These are phyloP conservation scores for Tuber magnatum DNA, from an alignment of 495 filamentous ascomycete genomes.

Conservation along the genomic window DNA sequence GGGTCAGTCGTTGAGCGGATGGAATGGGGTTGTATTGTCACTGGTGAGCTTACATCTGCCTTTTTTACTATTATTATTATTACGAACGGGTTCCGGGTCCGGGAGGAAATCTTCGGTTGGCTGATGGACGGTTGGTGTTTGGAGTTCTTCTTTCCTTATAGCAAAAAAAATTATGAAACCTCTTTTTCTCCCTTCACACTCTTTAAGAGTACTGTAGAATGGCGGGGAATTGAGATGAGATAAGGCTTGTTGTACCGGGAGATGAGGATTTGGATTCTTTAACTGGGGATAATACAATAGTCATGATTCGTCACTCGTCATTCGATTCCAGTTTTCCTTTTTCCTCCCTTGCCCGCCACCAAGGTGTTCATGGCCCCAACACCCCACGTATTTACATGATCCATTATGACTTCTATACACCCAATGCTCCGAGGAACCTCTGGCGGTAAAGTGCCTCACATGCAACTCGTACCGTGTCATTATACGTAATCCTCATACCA, in stretches of 20 bases:
- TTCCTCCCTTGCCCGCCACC: background rate
- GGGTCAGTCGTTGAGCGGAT: slow-evolving; percentile 20
- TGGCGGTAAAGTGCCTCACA: background rate
- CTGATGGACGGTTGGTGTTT: slow-evolving; percentile 3
- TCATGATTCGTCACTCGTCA: background rate
- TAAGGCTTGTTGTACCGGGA: background rate
- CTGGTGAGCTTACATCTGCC: slow-evolving; percentile 16
- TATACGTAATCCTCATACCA: background rate
- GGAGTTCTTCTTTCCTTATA: background rate
- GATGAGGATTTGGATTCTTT: background rate
- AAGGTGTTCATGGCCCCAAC: background rate
- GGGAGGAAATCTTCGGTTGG: background rate
- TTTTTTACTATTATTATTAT: background rate
- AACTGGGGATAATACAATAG: background rate
- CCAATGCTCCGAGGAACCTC: background rate
- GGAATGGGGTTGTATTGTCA: slow-evolving; percentile 32
- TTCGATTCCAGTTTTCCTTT: background rate
- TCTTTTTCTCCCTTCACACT: background rate
- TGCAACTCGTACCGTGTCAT: background rate
- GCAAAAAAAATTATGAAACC: background rate
- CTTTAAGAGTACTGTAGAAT: background rate
- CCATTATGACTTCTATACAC: background rate
- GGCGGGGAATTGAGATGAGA: background rate
- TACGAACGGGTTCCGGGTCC: background rate
- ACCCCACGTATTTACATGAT: slow-evolving; percentile 1